A percentile compares a stretch with the other conserved stretches of the same genome.
phyloP scores from a whole-genome alignment of 164 flowering plant genomes.

The Magnolia sinica region DNA sequence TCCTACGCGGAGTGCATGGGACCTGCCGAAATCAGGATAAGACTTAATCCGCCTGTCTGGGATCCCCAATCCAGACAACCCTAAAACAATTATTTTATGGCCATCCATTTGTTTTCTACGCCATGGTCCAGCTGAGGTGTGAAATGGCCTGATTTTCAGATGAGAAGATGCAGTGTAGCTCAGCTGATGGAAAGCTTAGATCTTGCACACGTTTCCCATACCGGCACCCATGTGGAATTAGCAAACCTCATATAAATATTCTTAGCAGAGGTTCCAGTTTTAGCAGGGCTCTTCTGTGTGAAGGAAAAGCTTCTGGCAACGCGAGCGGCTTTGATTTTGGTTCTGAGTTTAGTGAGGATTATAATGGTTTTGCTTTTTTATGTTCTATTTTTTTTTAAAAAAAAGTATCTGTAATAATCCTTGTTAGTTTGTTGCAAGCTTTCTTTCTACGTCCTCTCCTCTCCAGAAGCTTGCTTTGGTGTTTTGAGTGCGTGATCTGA shows the following conservation, averaged over 20 bases:
- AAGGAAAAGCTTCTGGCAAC: conserved; percentile 17
- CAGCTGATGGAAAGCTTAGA: not conserved
- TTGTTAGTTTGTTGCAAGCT: not conserved
- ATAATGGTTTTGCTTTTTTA: not conserved
- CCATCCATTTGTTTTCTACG: not conserved
- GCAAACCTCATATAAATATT: conserved; percentile 14
- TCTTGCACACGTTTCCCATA: not conserved
- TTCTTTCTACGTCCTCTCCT: no score
- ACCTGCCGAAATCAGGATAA: no score
- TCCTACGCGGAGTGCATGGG: no score
- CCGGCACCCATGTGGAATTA: not conserved
- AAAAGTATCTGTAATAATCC: not conserved
- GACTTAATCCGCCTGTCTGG: no score
- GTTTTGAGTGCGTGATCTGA: no score
- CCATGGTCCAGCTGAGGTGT: not conserved
- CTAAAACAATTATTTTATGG: not conserved
- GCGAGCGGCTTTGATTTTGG: not conserved
- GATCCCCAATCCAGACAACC: no score
- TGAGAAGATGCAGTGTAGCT: not conserved
- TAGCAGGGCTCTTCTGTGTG: conserved; percentile 63
- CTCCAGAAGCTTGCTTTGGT: no score
- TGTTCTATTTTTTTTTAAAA: not conserved
- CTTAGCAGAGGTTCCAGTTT: conserved; percentile 73
- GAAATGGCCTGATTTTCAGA: not conserved
- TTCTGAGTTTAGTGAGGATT: not conserved